Base-by-base conservation (phyloP, 1,284 basidiomycete genomes). In the Meira miltonrushii region DNA sequence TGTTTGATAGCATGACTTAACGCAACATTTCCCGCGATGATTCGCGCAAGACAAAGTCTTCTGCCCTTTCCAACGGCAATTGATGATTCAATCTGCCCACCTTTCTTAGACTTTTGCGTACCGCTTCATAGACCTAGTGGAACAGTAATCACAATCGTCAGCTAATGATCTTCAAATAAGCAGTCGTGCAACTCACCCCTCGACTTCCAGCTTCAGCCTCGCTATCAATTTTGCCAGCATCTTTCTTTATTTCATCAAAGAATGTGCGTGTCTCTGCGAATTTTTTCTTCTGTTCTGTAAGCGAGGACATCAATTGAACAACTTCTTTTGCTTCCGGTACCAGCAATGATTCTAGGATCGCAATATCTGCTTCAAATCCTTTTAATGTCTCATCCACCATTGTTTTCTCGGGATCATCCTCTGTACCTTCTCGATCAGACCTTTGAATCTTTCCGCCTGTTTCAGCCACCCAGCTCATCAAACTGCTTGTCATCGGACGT, bases 401-500 rank as follows among this genome's bases (percentile, higher is more conserved):
- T 13, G 50, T 33, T 38, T 19, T 4, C 4, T 39, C 37, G 3
- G 17, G 17, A 5, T 28, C 17, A 19, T 53, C 50, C n/a, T 3
- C 47, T 50, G 2, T 10, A 17, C 33, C 47, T 19, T 39, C 50
- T 8, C 13, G 12, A 17, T 23, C 46, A 21, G 12, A n/a, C 21
- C 25, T 23, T 21, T 25, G 12, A 21, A 53, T 19, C 19, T 15
- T 53, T n/a, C 28, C 50, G 5, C 50, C 50, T 37, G 21, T 17
- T 41, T 53, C 50, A 7, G 28, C 28, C 4, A 19, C 21, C 50
- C 50, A 53, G 28, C 50, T 53, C 50, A 53, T 53, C 17, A 53
- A 5, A 33, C 50, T 53, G 28, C 50, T 33, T 5, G 17, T 3
- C 12, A 23, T 39, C 5, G 28, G 12, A 5, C 50, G 21, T 13